Conservation (phyloP, 1,139 yeast genomes). For the Candida sp. region DNA sequence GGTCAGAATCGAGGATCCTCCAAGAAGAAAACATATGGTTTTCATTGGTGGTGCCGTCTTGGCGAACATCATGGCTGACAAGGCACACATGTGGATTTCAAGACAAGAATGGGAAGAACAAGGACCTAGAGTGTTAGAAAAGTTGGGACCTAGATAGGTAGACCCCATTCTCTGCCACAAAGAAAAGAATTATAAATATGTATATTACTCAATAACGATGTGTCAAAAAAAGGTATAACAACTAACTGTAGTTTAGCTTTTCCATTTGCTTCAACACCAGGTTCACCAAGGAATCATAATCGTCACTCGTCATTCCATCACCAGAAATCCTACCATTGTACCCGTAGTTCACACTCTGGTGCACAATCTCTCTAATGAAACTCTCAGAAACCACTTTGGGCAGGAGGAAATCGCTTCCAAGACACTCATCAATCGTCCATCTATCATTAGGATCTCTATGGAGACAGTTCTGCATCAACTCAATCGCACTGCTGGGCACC, state of each 20-base stretch:
- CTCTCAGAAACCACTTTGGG: slow-evolving; percentile 76
- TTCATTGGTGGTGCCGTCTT: slow-evolving; percentile 99
- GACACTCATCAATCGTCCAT: slow-evolving; percentile 65
- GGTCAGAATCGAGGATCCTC: slow-evolving; percentile 98
- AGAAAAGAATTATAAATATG: neutral
- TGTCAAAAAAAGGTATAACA: neutral
- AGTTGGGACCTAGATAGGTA: slow-evolving; percentile 88
- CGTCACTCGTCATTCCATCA: slow-evolving; percentile 40
- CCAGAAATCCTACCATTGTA: slow-evolving; percentile 40
- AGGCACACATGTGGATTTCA: slow-evolving; percentile 97
- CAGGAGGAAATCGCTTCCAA: slow-evolving; percentile 61
- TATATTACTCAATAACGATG: slow-evolving; percentile 6
- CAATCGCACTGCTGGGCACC: slow-evolving; percentile 74
- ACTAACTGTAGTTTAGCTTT: slow-evolving; percentile 36
- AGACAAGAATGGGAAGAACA: slow-evolving; percentile 98
- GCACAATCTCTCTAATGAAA: slow-evolving; percentile 73
- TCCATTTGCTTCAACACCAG: slow-evolving; percentile 45
- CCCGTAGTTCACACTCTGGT: slow-evolving; percentile 78
- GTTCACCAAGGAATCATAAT: slow-evolving; percentile 46
- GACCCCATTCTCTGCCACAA: neutral
- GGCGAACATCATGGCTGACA: slow-evolving; percentile 98
- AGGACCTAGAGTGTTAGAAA: slow-evolving; percentile 83
- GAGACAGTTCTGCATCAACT: slow-evolving; percentile 75
- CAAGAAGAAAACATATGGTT: slow-evolving; percentile 99
- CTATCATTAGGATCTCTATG: slow-evolving; percentile 73